Evolutionary conservation across 345 rosid species (phyloP).

Genomic region (Aethionema arabicum): DNA sequence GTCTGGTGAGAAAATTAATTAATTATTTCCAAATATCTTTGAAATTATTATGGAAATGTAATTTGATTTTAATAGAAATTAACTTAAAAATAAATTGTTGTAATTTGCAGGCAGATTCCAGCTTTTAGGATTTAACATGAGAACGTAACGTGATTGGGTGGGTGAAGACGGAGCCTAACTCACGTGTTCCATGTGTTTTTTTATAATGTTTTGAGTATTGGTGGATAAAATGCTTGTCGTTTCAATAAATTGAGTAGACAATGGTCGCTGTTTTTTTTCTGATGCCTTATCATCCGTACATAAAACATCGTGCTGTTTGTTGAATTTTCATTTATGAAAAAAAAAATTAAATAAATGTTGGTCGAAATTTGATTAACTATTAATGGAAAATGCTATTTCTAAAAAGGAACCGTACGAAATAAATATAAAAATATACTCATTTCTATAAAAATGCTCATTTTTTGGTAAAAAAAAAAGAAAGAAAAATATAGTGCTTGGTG

Average conservation of each 20-base stretch:
- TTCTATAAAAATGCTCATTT: too few species aligned
- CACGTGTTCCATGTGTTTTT: slow-evolving; percentile 24
- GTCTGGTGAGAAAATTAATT: slow-evolving; percentile 35
- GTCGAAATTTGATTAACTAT: too few species aligned
- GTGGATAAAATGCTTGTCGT: slow-evolving; percentile 27
- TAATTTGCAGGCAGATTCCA: slow-evolving; percentile 28
- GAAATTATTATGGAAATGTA: not conserved
- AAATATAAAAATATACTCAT: too few species aligned
- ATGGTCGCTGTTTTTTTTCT: slow-evolving; percentile 15
- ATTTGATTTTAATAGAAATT: not conserved
- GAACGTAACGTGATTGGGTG: slow-evolving; percentile 28
- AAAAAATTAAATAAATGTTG: too few species aligned
- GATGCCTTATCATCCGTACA: not conserved
- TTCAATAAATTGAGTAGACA: slow-evolving; percentile 24
- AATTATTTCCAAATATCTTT: not conserved
- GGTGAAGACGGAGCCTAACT: slow-evolving; percentile 16
- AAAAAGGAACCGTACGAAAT: too few species aligned
- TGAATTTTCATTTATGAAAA: too few species aligned
- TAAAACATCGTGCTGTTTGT: too few species aligned
- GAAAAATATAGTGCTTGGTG: too few species aligned
- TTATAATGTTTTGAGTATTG: slow-evolving; percentile 1
- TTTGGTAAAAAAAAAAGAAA: too few species aligned
- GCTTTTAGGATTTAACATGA: slow-evolving; percentile 27
- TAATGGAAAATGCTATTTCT: too few species aligned
- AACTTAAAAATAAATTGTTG: not conserved